phyloP scores from a whole-genome alignment of 2,329 filamentous ascomycete genomes.

The Cladophialophora chaetospira region DNA sequence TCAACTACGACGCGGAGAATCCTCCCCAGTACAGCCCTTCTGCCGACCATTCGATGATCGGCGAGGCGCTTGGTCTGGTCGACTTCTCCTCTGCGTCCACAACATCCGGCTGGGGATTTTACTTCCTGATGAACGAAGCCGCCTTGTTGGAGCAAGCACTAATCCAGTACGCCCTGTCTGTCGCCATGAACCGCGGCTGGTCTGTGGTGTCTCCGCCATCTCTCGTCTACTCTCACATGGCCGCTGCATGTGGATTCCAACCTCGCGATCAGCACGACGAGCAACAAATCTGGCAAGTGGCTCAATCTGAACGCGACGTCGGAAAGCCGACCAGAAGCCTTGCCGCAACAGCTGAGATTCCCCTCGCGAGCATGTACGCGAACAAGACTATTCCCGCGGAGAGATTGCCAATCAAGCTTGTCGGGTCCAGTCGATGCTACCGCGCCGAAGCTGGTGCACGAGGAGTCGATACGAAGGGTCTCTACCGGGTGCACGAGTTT shows the following conservation, averaged over 20 bases:
- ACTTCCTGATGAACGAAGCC: slow-evolving; percentile 89
- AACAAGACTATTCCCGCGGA: slow-evolving; percentile 65
- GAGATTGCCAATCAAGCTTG: slow-evolving; percentile 74
- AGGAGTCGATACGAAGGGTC: slow-evolving; percentile 85
- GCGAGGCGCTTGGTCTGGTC: slow-evolving; percentile 79
- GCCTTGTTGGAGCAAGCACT: slow-evolving; percentile 94
- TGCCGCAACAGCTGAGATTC: slow-evolving; percentile 90
- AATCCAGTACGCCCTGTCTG: slow-evolving; percentile 77
- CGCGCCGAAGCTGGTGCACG: slow-evolving; percentile 90
- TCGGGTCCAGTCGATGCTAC: slow-evolving; percentile 89
- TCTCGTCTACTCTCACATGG: slow-evolving; percentile 89
- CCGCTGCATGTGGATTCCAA: slow-evolving; percentile 88
- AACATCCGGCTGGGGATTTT: slow-evolving; percentile 96
- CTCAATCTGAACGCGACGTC: slow-evolving; percentile 65
- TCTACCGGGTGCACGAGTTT: slow-evolving; percentile 98
- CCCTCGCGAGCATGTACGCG: slow-evolving; percentile 87
- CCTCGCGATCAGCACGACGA: slow-evolving; percentile 88
- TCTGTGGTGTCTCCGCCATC: slow-evolving; percentile 79
- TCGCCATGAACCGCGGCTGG: slow-evolving; percentile 76
- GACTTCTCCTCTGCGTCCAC: slow-evolving; percentile 81
- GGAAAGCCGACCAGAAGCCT: slow-evolving; percentile 72
- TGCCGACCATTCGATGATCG: slow-evolving; percentile 84
- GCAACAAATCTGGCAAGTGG: slow-evolving; percentile 84
- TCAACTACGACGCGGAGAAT: slow-evolving; percentile 68
- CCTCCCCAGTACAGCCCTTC: slow-evolving; percentile 36